Base-by-base conservation (phyloP, 805 yeast genomes). In the Diddensiella santjacobensis region DNA sequence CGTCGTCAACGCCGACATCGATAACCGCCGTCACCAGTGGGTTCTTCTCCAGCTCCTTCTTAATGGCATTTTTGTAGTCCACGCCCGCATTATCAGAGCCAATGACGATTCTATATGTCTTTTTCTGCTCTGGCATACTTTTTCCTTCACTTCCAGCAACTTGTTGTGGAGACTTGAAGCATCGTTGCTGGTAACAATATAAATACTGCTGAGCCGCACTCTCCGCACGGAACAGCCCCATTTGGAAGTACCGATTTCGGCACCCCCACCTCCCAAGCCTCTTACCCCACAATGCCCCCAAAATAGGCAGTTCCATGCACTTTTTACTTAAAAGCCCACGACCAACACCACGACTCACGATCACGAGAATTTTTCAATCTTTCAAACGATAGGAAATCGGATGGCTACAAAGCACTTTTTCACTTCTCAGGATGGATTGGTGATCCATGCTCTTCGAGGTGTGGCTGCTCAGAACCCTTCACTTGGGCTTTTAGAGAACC, bases 1-100 rank as follows among this genome's bases (percentile, higher is more conserved):
- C 53, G 22, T 61, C 51, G 3, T 47, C 56, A 19, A 72, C 76
- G 1, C 77, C 77, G 26, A 72, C 63, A 47, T 72, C 76, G 37
- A 61, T 56, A 17, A 72, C 71, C 13, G 57, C 52, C 17, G 51
- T 60, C 19, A 72, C 68, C n/a, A 53, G 41, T 3, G 59, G 58
- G 38, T 59, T 59, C 10, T 56, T 48, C 37, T 62, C 60, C 17
- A 72, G 63, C 43, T 70, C 74, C 37, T 61, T 54, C 46, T 67
- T 61, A 49, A 72, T 60, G 35, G 61, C 62, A 44, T 68, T 67
- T 51, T 72, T 72, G 59, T 72, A 72, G 43, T 67, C 73, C 44
- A 58, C 69, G 11, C 77, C 77, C 4, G 77, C 77, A 43, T 68
- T 69, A 58, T 72, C 77, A 53, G 71, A 57, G 2, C 75, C 77